Evolutionary conservation across 2,329 filamentous ascomycete species (phyloP).

Genomic region (Neonectria hederae): DNA sequence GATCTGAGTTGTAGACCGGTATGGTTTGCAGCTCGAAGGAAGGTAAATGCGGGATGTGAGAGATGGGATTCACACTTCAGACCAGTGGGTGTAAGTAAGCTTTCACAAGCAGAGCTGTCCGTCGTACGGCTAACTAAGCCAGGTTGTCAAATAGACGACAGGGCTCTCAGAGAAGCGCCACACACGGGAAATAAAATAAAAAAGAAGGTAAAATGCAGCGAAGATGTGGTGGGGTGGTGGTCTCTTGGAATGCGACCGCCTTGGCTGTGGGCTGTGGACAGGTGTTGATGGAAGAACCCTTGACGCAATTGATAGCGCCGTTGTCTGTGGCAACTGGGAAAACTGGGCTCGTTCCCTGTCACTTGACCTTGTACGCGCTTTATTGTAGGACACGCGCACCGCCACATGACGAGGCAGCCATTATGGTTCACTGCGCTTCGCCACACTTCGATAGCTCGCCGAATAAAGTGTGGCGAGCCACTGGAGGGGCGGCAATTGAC

Average conservation of each 20-base stretch:
- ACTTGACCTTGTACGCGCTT: conserved; percentile 27
- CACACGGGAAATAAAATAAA: conserved; percentile 3
- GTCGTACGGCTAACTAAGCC: not conserved
- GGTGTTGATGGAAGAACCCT: conserved; percentile 43
- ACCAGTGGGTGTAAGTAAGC: conserved; percentile 22
- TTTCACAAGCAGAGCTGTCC: conserved; percentile 25
- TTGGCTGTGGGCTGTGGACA: conserved; percentile 24
- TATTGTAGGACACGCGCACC: conserved; percentile 4
- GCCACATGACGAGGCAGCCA: conserved; percentile 21
- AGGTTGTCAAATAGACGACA: not conserved
- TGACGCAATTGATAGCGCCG: conserved; percentile 49
- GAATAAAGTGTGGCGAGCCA: too few relatives aligned
- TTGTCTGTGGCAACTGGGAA: conserved; percentile 53
- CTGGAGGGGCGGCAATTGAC: conserved; percentile 27
- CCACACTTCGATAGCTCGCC: too few relatives aligned
- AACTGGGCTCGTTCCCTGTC: conserved; percentile 34
- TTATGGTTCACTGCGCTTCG: conserved; percentile 8
- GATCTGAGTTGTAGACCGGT: conserved; percentile 18
- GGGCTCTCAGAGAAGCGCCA: conserved; percentile 1
- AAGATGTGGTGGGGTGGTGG: conserved; percentile 35
- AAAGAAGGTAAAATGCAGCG: conserved; percentile 17
- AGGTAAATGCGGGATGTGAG: conserved; percentile 25
- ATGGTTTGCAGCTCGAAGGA: conserved; percentile 12
- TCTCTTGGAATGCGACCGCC: conserved; percentile 29
- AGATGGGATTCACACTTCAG: conserved; percentile 26